Percentiles rank a stretch among this genome's conserved stretches.
Conservation (phyloP, 306 rosid species). For the Quercus dentata region DNA sequence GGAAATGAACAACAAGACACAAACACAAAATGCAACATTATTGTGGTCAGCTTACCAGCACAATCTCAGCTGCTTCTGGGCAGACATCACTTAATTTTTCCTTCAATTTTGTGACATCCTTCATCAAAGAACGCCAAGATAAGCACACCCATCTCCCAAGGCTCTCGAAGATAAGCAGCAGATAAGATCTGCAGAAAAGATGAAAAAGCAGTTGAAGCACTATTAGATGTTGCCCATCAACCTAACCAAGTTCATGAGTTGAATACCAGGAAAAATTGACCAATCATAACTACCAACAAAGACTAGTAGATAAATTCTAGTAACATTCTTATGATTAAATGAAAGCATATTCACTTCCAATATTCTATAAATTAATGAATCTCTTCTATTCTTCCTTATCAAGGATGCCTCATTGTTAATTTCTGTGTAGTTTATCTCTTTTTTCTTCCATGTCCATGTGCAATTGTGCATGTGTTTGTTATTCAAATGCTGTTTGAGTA, state of each 20-base stretch:
- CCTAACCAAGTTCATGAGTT: background rate
- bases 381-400: background rate
- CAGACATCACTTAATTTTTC: slow-evolving; percentile 42
- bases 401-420: background rate
- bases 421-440: background rate
- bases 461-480: too few relatives aligned
- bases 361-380: background rate
- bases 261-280: background rate
- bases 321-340: background rate
- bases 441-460: too few relatives aligned
- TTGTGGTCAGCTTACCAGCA: slow-evolving; percentile 53
- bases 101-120: slow-evolving; percentile 45
- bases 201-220: background rate
- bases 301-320: background rate
- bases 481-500: too few relatives aligned
- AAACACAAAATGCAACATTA: background rate
- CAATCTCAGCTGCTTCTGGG: slow-evolving; percentile 44
- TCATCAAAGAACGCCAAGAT: slow-evolving; percentile 63
- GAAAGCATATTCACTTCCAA: background rate
- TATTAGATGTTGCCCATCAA: background rate
- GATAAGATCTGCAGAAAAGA: slow-evolving; percentile 65
- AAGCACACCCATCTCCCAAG: slow-evolving; percentile 99
- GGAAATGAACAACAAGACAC: background rate
- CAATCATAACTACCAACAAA: background rate
- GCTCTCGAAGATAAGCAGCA: slow-evolving; percentile 85